Conservation (phyloP, 2,329 filamentous ascomycete genomes). For the Sarocladium brachiariae region DNA sequence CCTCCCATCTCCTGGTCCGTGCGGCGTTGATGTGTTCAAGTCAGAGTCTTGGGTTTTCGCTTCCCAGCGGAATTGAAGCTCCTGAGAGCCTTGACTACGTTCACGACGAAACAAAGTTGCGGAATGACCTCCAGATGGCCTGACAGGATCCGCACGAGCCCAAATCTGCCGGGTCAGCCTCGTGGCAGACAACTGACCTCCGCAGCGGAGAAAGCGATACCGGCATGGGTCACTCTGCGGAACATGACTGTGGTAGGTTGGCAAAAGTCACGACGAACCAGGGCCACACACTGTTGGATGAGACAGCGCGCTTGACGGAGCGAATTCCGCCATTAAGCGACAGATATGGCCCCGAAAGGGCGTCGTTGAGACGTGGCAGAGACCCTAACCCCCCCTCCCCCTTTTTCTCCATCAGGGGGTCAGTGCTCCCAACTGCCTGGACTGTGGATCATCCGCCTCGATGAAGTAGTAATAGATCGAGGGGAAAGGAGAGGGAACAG, state of each 20-base stretch:
- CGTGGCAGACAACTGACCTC: background rate
- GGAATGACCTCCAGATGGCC: background rate
- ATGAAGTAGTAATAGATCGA: conserved; percentile 8
- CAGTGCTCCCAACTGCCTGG: background rate
- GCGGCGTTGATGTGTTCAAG: background rate
- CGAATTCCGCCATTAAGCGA: conserved; percentile 13
- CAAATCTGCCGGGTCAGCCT: background rate
- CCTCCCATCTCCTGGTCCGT: conserved; percentile 5
- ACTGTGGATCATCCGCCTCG: background rate
- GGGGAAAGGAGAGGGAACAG: background rate
- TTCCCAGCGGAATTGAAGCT: conserved; percentile 2
- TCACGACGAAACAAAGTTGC: background rate
- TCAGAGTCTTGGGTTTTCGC: background rate
- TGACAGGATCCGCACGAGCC: background rate
- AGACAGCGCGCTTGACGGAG: conserved; percentile 7
- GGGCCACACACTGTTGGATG: no score
- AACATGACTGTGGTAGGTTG: background rate
- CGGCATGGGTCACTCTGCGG: no score
- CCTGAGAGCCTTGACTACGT: background rate
- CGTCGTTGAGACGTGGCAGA: background rate
- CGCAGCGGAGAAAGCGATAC: conserved; percentile 5
- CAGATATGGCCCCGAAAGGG: background rate
- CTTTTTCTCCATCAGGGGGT: background rate
- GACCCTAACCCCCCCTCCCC: no score
- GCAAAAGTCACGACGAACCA: no score